phyloP scores from a whole-genome alignment of 2,329 filamentous ascomycete genomes.

The Mycosphaerella arachidis region DNA sequence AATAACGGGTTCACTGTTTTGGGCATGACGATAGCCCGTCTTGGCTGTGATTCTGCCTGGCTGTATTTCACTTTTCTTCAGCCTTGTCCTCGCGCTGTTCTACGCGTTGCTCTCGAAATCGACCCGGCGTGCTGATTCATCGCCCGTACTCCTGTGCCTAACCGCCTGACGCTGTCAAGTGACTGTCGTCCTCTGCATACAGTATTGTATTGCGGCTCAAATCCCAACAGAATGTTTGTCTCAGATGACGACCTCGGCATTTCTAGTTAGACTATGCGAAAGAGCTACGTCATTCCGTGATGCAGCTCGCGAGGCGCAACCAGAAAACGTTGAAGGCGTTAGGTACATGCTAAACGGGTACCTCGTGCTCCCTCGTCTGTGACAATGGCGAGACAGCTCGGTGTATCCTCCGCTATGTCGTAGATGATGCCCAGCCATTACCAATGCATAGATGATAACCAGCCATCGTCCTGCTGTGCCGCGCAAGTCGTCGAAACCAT shows the following conservation, averaged over 20 bases:
- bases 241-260: too few relatives aligned
- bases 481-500: not conserved
- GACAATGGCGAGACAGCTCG: not conserved
- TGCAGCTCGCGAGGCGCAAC: not conserved
- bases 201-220: not conserved
- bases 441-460: not conserved
- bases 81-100: slow-evolving; percentile 5
- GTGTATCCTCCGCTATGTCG: not conserved
- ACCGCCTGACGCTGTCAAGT: not conserved
- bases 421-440: not conserved
- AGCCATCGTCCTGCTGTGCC: not conserved
- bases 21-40: slow-evolving; percentile 21
- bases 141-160: not conserved
- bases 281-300: not conserved
- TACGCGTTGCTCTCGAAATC: not conserved
- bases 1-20: slow-evolving; percentile 28
- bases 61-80: slow-evolving; percentile 6
- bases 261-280: too few relatives aligned
- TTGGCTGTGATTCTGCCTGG: slow-evolving; percentile 10
- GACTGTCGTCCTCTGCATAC: not conserved
- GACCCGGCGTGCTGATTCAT: slow-evolving; percentile 3
- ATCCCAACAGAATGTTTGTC: not conserved
- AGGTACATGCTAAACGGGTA: not conserved
- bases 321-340: not conserved
- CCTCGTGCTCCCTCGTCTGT: not conserved